Conservation (phyloP, 2,329 filamentous ascomycete genomes). For the Xylaria sp. region DNA sequence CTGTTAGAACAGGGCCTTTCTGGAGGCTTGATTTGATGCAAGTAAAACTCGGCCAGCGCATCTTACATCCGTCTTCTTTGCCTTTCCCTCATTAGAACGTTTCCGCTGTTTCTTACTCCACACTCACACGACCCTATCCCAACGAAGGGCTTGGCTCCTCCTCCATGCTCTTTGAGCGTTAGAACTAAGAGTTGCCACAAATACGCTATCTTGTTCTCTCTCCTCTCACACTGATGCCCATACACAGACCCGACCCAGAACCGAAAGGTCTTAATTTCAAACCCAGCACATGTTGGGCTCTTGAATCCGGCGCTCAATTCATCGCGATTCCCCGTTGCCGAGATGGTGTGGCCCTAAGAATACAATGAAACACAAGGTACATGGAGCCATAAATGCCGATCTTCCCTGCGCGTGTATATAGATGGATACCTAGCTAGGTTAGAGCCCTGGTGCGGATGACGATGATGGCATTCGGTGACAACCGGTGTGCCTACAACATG, state of each 20-base stretch:
- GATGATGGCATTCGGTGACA: constrained; percentile 22
- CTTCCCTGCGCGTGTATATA: constrained; percentile 34
- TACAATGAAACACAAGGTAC: constrained; percentile 48
- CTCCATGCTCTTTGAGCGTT: constrained; percentile 14
- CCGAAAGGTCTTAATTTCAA: constrained; percentile 14
- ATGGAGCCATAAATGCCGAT: constrained; percentile 44
- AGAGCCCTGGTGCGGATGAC: constrained; percentile 24
- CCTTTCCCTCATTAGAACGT: constrained; percentile 34
- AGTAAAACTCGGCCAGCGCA: constrained; percentile 50
- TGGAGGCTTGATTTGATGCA: constrained; percentile 49
- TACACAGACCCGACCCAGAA: constrained; percentile 22
- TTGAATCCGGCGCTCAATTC: constrained; percentile 30
- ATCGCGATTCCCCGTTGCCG: constrained; percentile 34
- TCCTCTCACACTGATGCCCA: neutral
- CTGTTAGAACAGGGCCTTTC: constrained; percentile 43
- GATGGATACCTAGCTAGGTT: constrained; percentile 15
- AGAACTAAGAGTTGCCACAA: constrained; percentile 38
- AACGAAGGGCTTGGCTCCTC: constrained; percentile 24
- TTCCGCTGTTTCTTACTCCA: constrained; percentile 37
- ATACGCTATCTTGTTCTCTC: constrained; percentile 31
- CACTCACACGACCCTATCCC: constrained; percentile 19
- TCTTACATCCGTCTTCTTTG: constrained; percentile 42
- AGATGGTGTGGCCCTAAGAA: constrained; percentile 44
- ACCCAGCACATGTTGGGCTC: constrained; percentile 37
- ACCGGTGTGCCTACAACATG: constrained; percentile 27